phyloP scores from a whole-genome alignment of 2,329 filamentous ascomycete genomes.

The Penicillium expansum region DNA sequence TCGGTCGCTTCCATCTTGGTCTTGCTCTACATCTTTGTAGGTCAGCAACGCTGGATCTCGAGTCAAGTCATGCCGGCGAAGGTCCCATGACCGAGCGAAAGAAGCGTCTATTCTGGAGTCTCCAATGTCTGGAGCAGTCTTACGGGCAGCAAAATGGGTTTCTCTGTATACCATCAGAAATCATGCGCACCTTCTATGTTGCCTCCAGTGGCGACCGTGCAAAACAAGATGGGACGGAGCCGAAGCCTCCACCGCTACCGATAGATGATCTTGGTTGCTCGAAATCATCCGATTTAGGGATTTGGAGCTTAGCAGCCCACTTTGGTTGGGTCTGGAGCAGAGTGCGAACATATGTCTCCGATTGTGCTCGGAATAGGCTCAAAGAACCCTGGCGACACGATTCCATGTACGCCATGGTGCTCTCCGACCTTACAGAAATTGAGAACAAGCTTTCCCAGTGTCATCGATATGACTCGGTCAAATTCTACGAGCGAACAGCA shows the following conservation, averaged over 20 bases:
- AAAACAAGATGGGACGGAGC: constrained; percentile 28
- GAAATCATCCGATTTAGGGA: constrained; percentile 43
- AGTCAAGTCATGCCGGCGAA: constrained; percentile 39
- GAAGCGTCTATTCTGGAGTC: constrained; percentile 53
- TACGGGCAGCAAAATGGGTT: constrained; percentile 51
- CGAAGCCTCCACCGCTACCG: constrained; percentile 45
- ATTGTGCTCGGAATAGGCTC: constrained; percentile 49
- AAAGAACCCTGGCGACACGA: constrained; percentile 54
- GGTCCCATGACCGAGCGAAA: constrained; percentile 46
- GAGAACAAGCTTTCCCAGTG: constrained; percentile 49
- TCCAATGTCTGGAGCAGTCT: constrained; percentile 51
- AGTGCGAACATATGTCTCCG: constrained; percentile 46
- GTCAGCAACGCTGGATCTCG: constrained; percentile 50
- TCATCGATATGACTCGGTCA: constrained; percentile 54
- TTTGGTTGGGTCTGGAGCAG: constrained; percentile 54
- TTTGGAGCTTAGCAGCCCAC: constrained; percentile 52
- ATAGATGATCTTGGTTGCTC: constrained; percentile 47
- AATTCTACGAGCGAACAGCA: constrained; percentile 51
- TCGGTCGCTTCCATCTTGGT: constrained; percentile 53
- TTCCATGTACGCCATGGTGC: constrained; percentile 52
- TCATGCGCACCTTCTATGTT: constrained; percentile 39
- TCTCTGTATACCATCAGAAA: constrained; percentile 44
- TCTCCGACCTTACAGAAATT: constrained; percentile 53
- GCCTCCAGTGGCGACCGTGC: constrained; percentile 16
- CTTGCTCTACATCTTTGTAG: constrained; percentile 52